A percentile compares a stretch with the other conserved stretches of the same genome.
Evolutionary conservation across 2,329 filamentous ascomycete genomes (phyloP).

Genomic region (Mycosphaerella sp.): DNA sequence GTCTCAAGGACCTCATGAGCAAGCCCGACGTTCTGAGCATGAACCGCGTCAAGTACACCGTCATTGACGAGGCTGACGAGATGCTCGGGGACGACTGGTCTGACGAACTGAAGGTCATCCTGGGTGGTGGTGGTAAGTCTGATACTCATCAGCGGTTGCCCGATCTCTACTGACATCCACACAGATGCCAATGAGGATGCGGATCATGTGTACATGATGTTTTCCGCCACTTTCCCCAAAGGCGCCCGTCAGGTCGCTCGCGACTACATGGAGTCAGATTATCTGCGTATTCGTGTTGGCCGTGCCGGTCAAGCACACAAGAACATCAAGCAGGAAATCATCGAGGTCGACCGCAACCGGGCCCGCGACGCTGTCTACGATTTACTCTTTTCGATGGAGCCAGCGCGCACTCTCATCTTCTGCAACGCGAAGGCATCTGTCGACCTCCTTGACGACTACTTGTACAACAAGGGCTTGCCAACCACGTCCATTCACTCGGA

Average conservation of each 20-base stretch:
- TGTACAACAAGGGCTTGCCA: slow-evolving; percentile 71
- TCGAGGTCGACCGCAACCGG: slow-evolving; percentile 56
- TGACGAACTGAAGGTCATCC: slow-evolving; percentile 65
- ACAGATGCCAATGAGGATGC: slow-evolving; percentile 67
- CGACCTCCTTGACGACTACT: slow-evolving; percentile 78
- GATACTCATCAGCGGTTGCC: background rate
- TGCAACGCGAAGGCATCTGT: slow-evolving; percentile 73
- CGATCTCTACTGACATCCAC: slow-evolving; percentile 16
- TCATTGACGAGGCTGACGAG: slow-evolving; percentile 95
- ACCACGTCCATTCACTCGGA: slow-evolving; percentile 83
- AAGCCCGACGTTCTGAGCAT: slow-evolving; percentile 63
- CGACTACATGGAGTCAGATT: slow-evolving; percentile 64
- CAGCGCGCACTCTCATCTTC: slow-evolving; percentile 80
- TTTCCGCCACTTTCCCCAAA: slow-evolving; percentile 91
- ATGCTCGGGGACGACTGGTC: slow-evolving; percentile 75
- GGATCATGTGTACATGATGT: slow-evolving; percentile 68
- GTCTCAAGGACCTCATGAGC: slow-evolving; percentile 76
- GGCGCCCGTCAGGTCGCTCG: slow-evolving; percentile 67
- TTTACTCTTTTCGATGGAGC: slow-evolving; percentile 61
- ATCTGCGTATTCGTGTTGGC: slow-evolving; percentile 77
- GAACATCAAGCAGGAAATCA: slow-evolving; percentile 73
- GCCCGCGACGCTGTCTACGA: slow-evolving; percentile 70
- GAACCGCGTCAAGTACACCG: slow-evolving; percentile 66
- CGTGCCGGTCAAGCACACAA: slow-evolving; percentile 68
- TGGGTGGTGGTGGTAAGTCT: slow-evolving; percentile 69